Conservation (phyloP, 169 alveolate species). For the Plasmodium coatneyi region DNA sequence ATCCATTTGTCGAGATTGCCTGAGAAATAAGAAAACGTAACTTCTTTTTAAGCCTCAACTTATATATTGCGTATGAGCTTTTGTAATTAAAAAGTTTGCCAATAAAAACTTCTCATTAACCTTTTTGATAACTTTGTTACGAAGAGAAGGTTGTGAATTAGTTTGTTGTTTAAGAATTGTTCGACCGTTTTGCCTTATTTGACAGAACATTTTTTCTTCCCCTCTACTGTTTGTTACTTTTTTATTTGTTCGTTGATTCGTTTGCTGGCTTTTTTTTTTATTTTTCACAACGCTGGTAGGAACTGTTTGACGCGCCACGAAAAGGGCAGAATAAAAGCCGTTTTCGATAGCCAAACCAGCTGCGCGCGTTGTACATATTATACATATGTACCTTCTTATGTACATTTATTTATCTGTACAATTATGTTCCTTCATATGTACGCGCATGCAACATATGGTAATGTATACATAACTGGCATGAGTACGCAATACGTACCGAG, state of each 20-base stretch:
- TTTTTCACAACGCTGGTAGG: not conserved
- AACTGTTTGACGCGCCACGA: not conserved
- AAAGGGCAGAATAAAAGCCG: not conserved
- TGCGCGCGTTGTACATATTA: not conserved
- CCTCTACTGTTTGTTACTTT: not conserved
- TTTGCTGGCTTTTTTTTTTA: not conserved
- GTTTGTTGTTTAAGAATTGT: not conserved
- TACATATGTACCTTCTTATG: not conserved
- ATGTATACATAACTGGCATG: not conserved
- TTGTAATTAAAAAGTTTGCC: not conserved
- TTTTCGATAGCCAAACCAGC: not conserved
- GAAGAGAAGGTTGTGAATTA: constrained; percentile 3
- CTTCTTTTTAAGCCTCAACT: not conserved
- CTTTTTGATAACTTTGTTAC: not conserved
- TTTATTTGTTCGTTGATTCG: not conserved
- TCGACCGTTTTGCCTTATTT: not conserved
- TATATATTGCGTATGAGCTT: not conserved
- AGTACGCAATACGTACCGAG: not conserved
- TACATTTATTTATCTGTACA: not conserved
- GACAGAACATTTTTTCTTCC: not conserved
- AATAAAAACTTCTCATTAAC: not conserved
- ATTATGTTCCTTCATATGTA: not conserved
- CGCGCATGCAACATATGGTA: not conserved
- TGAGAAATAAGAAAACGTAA: not conserved
- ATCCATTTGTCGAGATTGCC: not conserved